Evolutionary conservation across 2,329 filamentous ascomycete genomes (phyloP).

Genomic region (Ceratocystis papillata): DNA sequence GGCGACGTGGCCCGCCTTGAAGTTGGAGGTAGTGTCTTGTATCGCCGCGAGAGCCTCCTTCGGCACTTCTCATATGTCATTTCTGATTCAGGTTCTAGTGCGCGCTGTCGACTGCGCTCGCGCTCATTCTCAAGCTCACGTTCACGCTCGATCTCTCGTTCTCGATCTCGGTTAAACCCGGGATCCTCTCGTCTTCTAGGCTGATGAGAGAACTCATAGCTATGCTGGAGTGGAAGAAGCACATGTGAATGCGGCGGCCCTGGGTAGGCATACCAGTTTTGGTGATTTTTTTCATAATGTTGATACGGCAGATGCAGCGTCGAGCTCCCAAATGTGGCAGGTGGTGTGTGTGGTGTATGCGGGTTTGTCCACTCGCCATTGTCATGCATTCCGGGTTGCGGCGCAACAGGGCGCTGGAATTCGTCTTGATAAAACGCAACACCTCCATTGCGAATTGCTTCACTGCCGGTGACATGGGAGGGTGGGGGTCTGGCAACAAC

Average conservation of each 20-base stretch:
- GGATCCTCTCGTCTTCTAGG: background rate
- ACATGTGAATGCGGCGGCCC: background rate
- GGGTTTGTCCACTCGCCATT: conserved; percentile 19
- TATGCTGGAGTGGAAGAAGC: background rate
- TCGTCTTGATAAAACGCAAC: background rate
- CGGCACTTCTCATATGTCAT: background rate
- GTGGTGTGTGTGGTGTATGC: background rate
- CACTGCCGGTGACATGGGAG: background rate
- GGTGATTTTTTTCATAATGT: background rate
- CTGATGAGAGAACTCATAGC: background rate
- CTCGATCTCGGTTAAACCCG: background rate
- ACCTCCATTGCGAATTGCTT: background rate
- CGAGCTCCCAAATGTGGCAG: background rate
- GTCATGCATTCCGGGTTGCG: conserved; percentile 22
- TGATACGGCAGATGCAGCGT: background rate
- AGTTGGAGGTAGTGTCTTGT: background rate
- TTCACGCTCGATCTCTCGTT: background rate
- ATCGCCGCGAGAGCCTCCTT: background rate
- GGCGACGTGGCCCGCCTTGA: background rate
- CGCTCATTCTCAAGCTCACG: background rate
- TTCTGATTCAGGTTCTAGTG: background rate
- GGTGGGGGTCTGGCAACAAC: too few species aligned
- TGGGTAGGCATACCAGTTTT: too few species aligned
- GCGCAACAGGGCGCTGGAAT: background rate
- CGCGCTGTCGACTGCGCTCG: background rate